Evolutionary conservation across 2,329 filamentous ascomycete genomes (phyloP).

Genomic region (Pleomassaria siparia): DNA sequence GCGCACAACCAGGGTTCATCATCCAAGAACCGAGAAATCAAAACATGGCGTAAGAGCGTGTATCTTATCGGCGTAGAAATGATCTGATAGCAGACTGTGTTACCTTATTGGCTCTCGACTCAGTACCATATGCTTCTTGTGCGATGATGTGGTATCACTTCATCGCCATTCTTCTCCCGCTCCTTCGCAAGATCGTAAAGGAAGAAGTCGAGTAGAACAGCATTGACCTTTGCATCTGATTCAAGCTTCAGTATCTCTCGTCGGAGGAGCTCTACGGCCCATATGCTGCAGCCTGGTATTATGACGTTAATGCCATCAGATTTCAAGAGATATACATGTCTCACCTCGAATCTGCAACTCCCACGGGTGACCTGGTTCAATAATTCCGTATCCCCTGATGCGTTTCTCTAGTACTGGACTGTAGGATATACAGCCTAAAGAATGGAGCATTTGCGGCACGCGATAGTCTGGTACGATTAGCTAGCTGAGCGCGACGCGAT

Average conservation of each 20-base stretch:
- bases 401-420: constrained; percentile 75
- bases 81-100: background rate
- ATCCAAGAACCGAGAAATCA: background rate
- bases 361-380: constrained; percentile 73
- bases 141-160: constrained; percentile 74
- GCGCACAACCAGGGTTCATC: background rate
- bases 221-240: constrained; percentile 73
- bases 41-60: background rate
- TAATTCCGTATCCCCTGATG: constrained; percentile 64
- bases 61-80: background rate
- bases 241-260: constrained; percentile 75
- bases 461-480: constrained; percentile 69
- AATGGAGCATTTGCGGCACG: constrained; percentile 88
- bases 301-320: background rate
- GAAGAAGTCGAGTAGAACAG: constrained; percentile 95
- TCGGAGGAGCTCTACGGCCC: constrained; percentile 88
- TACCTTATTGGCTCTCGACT: constrained; percentile 6
- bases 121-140: constrained; percentile 95
- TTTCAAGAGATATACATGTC: constrained; percentile 15
- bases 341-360: constrained; percentile 84
- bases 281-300: constrained; percentile 77
- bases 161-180: constrained; percentile 57
- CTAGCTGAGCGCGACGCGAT: too few species aligned
- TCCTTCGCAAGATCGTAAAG: constrained; percentile 94
- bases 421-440: constrained; percentile 79